Evolutionary conservation across 1,284 basidiomycete genomes (phyloP), one percentile per base, ranked within the genome.

Genomic region (Caloboletus firmus): DNA sequence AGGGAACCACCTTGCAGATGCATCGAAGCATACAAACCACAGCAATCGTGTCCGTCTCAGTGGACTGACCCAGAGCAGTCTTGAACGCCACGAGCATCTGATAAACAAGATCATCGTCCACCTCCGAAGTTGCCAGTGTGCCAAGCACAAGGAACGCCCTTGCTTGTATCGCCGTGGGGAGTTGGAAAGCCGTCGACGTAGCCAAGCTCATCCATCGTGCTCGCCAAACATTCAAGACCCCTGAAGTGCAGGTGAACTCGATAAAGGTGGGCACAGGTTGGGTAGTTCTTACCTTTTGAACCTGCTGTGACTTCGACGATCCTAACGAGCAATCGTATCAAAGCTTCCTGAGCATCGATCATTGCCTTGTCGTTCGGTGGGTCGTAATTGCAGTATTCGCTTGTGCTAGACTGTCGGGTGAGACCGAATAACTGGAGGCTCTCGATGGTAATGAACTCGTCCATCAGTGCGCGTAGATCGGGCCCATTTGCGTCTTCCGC

Each of bases 201-300:
- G 95, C 85, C 51, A 98, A 73, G 51, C 93, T 88, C 85, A 95
- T 93, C 91, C 95, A 94, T 37, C 95, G 80, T 26, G 94, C 92
- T 54, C 91, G 83, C 95, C 95, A 98, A 15, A 91, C 84, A 66
- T 98, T 98, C 39, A 92, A 76, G 11, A 94, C 77, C 49, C 93
- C 95, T 93, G 31, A 55, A 49, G 31, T 43, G 54, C 35, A 40
- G 5, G 18, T 62, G 22, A 61, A 45, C 55, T 24, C 28, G 18
- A 50, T 13, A 45, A 45, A 37, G 2, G 2, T 11, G n/a, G 11
- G 37, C 20, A 37, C 1, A 31, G 2, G 26, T 17, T 17, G 17
- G 48, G 2, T n/a, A 28, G 6, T 28, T 66, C 79, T 56, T 57
- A 92, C 92, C 91, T 66, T 76, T 79, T 13, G 83, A 82, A 17